Evolutionary conservation across 108 stramenopile species (phyloP), one percentile per base, ranked within the genome.

Genomic region (Discostella stelligeroides): DNA sequence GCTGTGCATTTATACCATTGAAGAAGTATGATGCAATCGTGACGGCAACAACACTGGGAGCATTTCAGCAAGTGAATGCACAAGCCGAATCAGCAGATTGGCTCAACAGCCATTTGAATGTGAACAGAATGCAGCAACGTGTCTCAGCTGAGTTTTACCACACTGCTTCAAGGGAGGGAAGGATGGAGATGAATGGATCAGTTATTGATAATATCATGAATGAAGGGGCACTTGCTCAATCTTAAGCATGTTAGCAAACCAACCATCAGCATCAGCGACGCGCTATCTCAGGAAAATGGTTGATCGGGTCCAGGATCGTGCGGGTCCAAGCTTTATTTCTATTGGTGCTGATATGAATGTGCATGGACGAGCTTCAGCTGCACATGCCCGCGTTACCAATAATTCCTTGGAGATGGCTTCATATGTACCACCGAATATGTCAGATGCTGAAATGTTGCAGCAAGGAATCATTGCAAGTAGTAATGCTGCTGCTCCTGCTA

Each of bases 311-410:
- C 53, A 4, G 4, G 25, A 54, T 28, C 53, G 25, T 27, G 53
- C 53, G 24, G 53, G 53, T 27, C 28, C 53, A 24, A 54, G 25
- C 27, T 28, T 27, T 28, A 29, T 7, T 28, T 0, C 6, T 0
- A 10, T 27, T 29, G 53, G 53, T 4, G n/a, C n/a, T n/a, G 53
- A 54, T 54, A 23, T 54, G 53, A 54, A 24, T 28, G 11, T 28
- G 3, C 53, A 54, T 54, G 53, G 53, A 2, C 53, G 23, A 49
- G n/a, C n/a, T n/a, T n/a, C n/a, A n/a, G n/a, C n/a, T n/a, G n/a
- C n/a, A n/a, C n/a, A n/a, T n/a, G n/a, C n/a, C n/a, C n/a, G n/a
- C n/a, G n/a, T n/a, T n/a, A n/a, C n/a, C n/a, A n/a, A n/a, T n/a
- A n/a, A n/a, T n/a, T n/a, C n/a, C n/a, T n/a, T n/a, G n/a, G n/a